Base-by-base conservation (phyloP, 2,329 filamentous ascomycete species). In the Diaporthe batatas region DNA sequence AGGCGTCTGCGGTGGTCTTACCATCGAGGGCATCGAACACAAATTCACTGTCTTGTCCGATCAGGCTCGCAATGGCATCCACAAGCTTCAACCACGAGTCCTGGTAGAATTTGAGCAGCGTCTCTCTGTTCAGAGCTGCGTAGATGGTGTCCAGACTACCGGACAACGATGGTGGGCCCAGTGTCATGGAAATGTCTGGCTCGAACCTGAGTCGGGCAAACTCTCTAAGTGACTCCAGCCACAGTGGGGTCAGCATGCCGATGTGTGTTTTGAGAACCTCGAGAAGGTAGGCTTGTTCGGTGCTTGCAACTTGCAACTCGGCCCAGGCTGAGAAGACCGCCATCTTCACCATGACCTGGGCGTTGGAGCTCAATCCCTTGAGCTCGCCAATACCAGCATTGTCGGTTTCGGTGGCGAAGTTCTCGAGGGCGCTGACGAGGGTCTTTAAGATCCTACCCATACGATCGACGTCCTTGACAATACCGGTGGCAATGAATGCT, bases 401-500 rank as follows among this genome's bases (percentile, higher is more conserved):
- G 77, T 97, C 93, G 0, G 90, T 87, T 75, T 97, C 94, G 58
- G 89, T 91, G 2, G 94, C 94, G 79, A 98, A 98, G 82, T 96
- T 98, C 78, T 98, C 96, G 1, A 99, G 87, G 0, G 95, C 95
- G 55, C 92, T 92, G 7, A 98, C 94, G 2, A 99, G 88, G 0
- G 97, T 93, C 84, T 98, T 98, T 72, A 99, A 88, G 69, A 99
- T 99, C 72, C 96, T 92, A 29, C 96, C 96, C 96, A 99, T 99
- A n/a, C 96, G 91, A 77, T 99, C 97, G 11, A 98, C 91, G 81
- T 98, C 96, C 0, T 95, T 98, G 11, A 99, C 96, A 71, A 99
- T 98, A 18, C 96, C 96, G 0, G 96, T 98, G 0, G 96, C 93
- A 78, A 99, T 97, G 82, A 99, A 99, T 1, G 94, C 95, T n/a